Evolutionary conservation across 345 rosid genomes (phyloP).

Genomic region (Combretum micranthum): DNA sequence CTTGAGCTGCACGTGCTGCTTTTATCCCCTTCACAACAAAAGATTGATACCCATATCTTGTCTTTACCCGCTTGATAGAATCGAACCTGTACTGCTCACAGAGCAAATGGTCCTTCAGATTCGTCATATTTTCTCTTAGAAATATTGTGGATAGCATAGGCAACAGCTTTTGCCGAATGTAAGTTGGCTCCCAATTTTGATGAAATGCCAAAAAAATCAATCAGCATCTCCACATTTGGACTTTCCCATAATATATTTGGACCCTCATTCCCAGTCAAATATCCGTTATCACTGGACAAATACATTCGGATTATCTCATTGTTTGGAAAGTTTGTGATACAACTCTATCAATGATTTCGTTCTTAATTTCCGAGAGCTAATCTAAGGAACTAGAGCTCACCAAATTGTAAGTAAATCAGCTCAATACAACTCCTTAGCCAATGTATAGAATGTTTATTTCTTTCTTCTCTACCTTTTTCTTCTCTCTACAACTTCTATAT

Average conservation of each 20-base stretch:
- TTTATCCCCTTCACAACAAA: constrained; percentile 79
- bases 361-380: too few species aligned
- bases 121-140: constrained; percentile 52
- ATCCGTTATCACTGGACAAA: constrained; percentile 38
- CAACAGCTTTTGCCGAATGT: constrained; percentile 64
- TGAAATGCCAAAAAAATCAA: constrained; percentile 71
- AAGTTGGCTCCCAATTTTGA: constrained; percentile 68
- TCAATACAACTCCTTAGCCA: too few species aligned
- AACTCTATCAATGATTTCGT: too few species aligned
- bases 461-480: too few species aligned
- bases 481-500: too few species aligned
- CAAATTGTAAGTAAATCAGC: too few species aligned
- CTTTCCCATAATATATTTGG: constrained; percentile 49
- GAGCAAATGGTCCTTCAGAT: constrained; percentile 35
- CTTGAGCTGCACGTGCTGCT: constrained; percentile 21
- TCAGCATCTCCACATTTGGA: constrained; percentile 71
- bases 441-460: too few species aligned
- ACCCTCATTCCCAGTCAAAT: constrained; percentile 30
- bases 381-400: too few species aligned
- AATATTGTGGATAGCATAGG: constrained; percentile 80
- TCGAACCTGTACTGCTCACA: constrained; percentile 62
- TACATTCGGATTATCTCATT: constrained; percentile 59
- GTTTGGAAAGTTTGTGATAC: constrained; percentile 72
- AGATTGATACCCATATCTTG: constrained; percentile 51
- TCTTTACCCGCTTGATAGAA: constrained; percentile 64